These are phyloP conservation scores for Chamaecyparis obtusa DNA, from an alignment of 75 land plant species.

Conservation along the genomic window DNA sequence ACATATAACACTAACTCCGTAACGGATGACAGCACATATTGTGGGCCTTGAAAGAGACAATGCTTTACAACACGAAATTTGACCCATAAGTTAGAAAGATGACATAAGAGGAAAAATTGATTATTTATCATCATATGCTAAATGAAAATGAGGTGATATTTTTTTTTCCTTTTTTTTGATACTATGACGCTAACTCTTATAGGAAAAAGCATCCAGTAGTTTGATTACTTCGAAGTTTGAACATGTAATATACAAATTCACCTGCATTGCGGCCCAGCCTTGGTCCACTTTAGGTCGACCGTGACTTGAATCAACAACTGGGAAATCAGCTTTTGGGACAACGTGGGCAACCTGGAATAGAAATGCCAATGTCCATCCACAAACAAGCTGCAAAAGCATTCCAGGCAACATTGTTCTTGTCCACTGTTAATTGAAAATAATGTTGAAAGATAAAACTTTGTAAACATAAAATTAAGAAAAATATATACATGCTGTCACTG, in stretches of 20 bases:
- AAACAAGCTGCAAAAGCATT: slow-evolving; percentile 31
- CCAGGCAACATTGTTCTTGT: neutral
- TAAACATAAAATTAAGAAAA: neutral
- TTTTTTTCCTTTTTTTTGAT: neutral
- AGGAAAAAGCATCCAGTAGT: neutral
- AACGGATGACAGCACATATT: too few relatives aligned
- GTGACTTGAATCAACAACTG: slow-evolving; percentile 22
- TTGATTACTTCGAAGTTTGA: neutral
- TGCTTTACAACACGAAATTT: neutral
- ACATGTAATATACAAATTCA: neutral
- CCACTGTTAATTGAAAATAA: neutral
- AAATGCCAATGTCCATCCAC: slow-evolving; percentile 51
- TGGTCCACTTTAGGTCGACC: slow-evolving; percentile 30
- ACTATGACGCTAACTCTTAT: neutral
- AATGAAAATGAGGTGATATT: neutral
- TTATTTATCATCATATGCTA: neutral
- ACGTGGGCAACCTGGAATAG: slow-evolving; percentile 58
- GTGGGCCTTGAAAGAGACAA: neutral
- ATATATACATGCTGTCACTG: too few relatives aligned
- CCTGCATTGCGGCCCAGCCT: slow-evolving; percentile 58
- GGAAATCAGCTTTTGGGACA: slow-evolving; percentile 42
- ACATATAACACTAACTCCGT: neutral
- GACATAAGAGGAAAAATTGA: neutral
- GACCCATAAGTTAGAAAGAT: neutral
- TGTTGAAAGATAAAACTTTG: neutral